Evolutionary conservation across 2,329 filamentous ascomycete species (phyloP).

Genomic region (Microcyclospora pomicola): DNA sequence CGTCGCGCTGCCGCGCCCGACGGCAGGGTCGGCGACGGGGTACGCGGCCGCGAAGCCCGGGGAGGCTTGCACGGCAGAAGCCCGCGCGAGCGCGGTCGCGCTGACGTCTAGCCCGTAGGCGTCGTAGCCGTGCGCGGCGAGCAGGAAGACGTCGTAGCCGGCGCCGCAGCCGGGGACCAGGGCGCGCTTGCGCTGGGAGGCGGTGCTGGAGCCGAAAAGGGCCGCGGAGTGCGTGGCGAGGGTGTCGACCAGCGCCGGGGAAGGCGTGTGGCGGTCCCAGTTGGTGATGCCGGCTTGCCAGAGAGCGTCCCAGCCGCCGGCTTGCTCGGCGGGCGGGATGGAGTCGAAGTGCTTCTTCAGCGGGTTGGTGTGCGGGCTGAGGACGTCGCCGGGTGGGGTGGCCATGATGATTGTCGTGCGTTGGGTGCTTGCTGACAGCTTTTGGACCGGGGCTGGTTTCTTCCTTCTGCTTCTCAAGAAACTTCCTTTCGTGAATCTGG

Average conservation of each 20-base stretch:
- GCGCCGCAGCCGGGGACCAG: slow-evolving; percentile 71
- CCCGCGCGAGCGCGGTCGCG: slow-evolving; percentile 33
- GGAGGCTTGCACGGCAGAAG: slow-evolving; percentile 28
- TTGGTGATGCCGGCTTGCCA: slow-evolving; percentile 42
- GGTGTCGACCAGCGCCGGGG: slow-evolving; percentile 44
- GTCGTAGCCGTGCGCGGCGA: slow-evolving; percentile 64
- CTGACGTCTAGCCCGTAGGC: slow-evolving; percentile 61
- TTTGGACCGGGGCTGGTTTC: no score
- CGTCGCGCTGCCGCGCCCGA: slow-evolving; percentile 37
- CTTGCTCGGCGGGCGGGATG: slow-evolving; percentile 28
- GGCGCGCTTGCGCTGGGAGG: slow-evolving; percentile 37
- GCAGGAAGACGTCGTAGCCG: slow-evolving; percentile 66
- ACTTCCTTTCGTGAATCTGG: no score
- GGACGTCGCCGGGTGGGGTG: no score
- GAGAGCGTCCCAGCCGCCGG: slow-evolving; percentile 38
- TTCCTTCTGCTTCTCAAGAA: no score
- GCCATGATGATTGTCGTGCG: slow-evolving; percentile 3
- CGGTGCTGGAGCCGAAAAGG: slow-evolving; percentile 12
- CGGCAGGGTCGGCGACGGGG: slow-evolving; percentile 25
- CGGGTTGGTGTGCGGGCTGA: no score
- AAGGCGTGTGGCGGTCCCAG: slow-evolving; percentile 47
- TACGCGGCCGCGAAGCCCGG: slow-evolving; percentile 29
- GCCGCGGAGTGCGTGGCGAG: slow-evolving; percentile 24
- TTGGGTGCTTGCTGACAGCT: slow-evolving; percentile 3
- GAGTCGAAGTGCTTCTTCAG: slow-evolving; percentile 26